Base-by-base conservation (phyloP, 495 filamentous ascomycete species). In the Bombardia bombarda region DNA sequence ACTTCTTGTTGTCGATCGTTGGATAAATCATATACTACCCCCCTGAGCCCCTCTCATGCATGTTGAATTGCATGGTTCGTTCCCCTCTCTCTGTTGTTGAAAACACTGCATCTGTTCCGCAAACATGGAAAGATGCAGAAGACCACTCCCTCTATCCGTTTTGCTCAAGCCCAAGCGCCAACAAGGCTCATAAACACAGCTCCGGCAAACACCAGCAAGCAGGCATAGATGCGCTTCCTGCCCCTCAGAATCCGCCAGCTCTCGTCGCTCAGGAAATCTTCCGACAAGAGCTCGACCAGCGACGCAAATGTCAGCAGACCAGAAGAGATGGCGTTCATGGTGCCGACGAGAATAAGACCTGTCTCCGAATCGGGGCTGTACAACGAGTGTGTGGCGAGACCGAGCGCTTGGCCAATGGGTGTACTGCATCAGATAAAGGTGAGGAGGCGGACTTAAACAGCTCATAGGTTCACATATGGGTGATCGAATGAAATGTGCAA, bases 221-320 rank as follows among this genome's bases (percentile, higher is more conserved):
- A 93, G 19, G 90, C 90, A 40, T 84, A 66, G 28, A 86, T 56
- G 33, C 90, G 74, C 53, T 73, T 77, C 53, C 67, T 69, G 1
- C 90, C 90, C 30, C 72, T 78, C 51, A 96, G 61, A 1, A 70
- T 63, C 33, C 62, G 69, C 70, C 92, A 96, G 57, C 90, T 95
- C 52, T 84, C 75, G 53, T 95, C 89, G 43, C 82, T 87, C 51
- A 96, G 60, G 61, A 96, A 95, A 57, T 96, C 90, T 62, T 96
- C 90, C 2, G 88, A 85, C 9, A 96, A 72, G 39, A 96, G 65
- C 61, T 95, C 87, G 2, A 95, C 88, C 32, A 96, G 63, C 4
- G 90, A 87, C 0, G 90, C 90, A 62, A 94, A 96, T 0, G 95
- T 72, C 32, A 96, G 61, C 32, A 96, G 63, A 0, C 90, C 90